Evolutionary conservation across 1,139 yeast genomes (phyloP).

Genomic region (Geotrichum restrictum): DNA sequence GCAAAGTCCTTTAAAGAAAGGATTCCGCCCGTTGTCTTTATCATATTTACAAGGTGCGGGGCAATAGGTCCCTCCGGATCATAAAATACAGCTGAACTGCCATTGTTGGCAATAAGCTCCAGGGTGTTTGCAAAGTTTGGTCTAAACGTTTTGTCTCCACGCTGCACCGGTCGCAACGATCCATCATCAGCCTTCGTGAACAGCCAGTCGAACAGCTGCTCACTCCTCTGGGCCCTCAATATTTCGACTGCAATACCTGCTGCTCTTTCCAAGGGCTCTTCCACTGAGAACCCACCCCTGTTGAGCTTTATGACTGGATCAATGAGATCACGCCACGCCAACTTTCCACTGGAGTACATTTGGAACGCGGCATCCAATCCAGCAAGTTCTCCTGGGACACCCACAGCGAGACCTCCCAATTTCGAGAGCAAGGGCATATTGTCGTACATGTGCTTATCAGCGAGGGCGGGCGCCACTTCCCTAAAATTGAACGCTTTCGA

Average conservation of each 20-base stretch:
- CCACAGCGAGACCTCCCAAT: slow-evolving; percentile 81
- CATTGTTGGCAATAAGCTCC: slow-evolving; percentile 63
- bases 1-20: slow-evolving; percentile 60
- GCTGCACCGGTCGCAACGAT: slow-evolving; percentile 39
- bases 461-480: slow-evolving; percentile 72
- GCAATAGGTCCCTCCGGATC: slow-evolving; percentile 80
- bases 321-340: slow-evolving; percentile 69
- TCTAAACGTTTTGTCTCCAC: slow-evolving; percentile 61
- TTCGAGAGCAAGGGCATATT: slow-evolving; percentile 50
- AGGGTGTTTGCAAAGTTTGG: slow-evolving; percentile 64
- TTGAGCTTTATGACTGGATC: slow-evolving; percentile 72
- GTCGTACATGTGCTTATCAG: slow-evolving; percentile 62
- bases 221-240: not conserved
- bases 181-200: slow-evolving; percentile 39
- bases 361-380: slow-evolving; percentile 64
- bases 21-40: slow-evolving; percentile 56
- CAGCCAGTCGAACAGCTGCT: slow-evolving; percentile 35
- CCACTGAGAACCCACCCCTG: slow-evolving; percentile 61
- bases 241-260: slow-evolving; percentile 18
- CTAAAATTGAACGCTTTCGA: slow-evolving; percentile 76
- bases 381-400: slow-evolving; percentile 82
- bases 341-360: slow-evolving; percentile 63
- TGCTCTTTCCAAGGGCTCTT: slow-evolving; percentile 47
- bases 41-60: slow-evolving; percentile 47
- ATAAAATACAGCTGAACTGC: slow-evolving; percentile 72